Evolutionary conservation across 2,329 filamentous ascomycete genomes (phyloP).

Genomic region (Penicillium oxalicum): DNA sequence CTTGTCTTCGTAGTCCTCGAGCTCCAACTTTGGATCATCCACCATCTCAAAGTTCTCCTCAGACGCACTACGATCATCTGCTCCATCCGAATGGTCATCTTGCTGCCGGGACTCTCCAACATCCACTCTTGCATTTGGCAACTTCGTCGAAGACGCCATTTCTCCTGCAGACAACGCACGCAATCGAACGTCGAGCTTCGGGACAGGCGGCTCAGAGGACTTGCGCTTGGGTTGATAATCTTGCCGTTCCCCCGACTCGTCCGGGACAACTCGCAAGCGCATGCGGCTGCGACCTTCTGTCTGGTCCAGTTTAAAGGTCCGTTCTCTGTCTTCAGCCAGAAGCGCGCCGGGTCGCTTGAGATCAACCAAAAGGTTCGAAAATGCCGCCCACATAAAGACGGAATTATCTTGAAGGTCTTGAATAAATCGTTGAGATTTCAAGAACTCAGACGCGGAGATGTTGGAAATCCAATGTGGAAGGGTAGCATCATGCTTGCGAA

Average conservation of each 20-base stretch:
- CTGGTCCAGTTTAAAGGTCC: conserved; percentile 88
- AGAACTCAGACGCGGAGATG: conserved; percentile 84
- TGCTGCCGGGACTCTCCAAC: conserved; percentile 26
- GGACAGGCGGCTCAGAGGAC: conserved; percentile 47
- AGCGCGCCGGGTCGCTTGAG: conserved; percentile 74
- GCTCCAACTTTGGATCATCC: conserved; percentile 80
- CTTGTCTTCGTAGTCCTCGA: conserved; percentile 90
- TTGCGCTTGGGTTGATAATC: conserved; percentile 82
- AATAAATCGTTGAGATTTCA: conserved; percentile 79
- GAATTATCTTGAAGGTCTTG: conserved; percentile 94
- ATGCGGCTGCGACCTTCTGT: conserved; percentile 95
- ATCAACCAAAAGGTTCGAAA: conserved; percentile 72
- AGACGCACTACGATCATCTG: conserved; percentile 31
- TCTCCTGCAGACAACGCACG: conserved; percentile 38
- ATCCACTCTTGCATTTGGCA: conserved; percentile 29
- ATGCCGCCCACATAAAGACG: conserved; percentile 67
- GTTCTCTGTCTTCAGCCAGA: conserved; percentile 58
- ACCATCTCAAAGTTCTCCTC: conserved; percentile 90
- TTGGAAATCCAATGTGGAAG: conserved; percentile 92
- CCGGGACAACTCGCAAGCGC: conserved; percentile 79
- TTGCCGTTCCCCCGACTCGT: conserved; percentile 61
- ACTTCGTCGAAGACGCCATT: conserved; percentile 34
- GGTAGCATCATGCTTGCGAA: conserved; percentile 76
- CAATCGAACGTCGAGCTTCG: conserved; percentile 44
- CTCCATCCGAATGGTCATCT: conserved; percentile 30